phyloP scores from a whole-genome alignment of 179 eudicot species.

The Silene vulgaris region DNA sequence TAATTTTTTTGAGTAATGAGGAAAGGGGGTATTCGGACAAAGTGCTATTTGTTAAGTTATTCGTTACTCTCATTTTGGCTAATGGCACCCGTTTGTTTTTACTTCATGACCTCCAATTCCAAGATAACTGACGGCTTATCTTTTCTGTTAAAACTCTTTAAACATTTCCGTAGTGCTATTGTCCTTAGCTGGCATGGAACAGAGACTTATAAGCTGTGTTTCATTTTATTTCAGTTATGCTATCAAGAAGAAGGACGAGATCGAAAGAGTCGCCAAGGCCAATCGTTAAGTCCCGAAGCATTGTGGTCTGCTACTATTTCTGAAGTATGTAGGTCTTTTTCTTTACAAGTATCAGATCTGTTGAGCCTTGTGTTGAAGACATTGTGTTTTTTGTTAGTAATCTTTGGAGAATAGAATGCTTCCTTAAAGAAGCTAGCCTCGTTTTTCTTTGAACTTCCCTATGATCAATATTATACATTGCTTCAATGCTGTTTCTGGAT shows the following conservation, averaged over 20 bases:
- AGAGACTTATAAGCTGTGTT: background rate
- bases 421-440: background rate
- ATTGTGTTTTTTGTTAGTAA: background rate
- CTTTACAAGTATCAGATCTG: background rate
- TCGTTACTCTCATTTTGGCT: no score
- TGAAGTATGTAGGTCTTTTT: slow-evolving; percentile 10
- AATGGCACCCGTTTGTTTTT: no score
- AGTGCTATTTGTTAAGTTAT: no score
- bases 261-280: slow-evolving; percentile 72
- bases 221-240: slow-evolving; percentile 48
- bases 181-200: no score
- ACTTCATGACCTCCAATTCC: no score
- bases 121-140: no score
- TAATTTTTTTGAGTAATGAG: background rate
- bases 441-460: background rate
- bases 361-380: background rate
- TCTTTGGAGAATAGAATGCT: slow-evolving; percentile 6
- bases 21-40: no score
- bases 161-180: no score
- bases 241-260: slow-evolving; percentile 82
- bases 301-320: background rate
- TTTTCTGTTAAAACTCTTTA: no score
- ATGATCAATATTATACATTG: background rate
- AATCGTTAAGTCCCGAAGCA: slow-evolving; percentile 38
- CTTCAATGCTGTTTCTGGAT: background rate